phyloP scores from a whole-genome alignment of 169 alveolate genomes.

The Plasmodium chabaudi region DNA sequence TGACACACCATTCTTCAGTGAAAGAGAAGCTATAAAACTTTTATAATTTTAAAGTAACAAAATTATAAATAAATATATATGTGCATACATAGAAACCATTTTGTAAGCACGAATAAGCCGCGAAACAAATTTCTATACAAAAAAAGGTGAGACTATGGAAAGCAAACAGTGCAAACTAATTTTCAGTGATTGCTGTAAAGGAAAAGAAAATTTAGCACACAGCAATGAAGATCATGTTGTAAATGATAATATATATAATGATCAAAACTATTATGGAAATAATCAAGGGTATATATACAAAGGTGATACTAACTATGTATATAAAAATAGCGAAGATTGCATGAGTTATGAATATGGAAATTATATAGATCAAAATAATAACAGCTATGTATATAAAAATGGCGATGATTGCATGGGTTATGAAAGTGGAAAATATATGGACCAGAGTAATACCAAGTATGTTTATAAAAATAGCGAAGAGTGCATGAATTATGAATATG shows the following conservation, averaged over 20 bases:
- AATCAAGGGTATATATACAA: constrained; percentile 14
- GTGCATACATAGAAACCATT: neutral
- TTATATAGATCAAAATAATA: no score
- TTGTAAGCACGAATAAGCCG: neutral
- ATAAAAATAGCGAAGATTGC: constrained; percentile 37
- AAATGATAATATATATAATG: constrained; percentile 39
- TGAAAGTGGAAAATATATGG: no score
- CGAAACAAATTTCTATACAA: neutral
- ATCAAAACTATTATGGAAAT: constrained; percentile 1
- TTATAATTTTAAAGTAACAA: no score
- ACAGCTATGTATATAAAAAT: no score
- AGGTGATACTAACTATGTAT: constrained; percentile 22
- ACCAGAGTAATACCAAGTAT: neutral
- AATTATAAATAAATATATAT: no score
- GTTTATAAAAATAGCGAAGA: constrained; percentile 63
- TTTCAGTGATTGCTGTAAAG: constrained; percentile 59
- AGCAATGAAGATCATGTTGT: neutral
- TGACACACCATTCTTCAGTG: no score
- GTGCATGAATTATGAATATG: no score
- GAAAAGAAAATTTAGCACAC: neutral
- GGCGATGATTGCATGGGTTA: no score
- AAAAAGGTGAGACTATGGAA: constrained; percentile 18
- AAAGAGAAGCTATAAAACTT: no score
- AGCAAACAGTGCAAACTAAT: constrained; percentile 25
- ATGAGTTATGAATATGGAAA: no score